Evolutionary conservation across 306 rosid genomes (phyloP).

Genomic region (Vigna angularis): DNA sequence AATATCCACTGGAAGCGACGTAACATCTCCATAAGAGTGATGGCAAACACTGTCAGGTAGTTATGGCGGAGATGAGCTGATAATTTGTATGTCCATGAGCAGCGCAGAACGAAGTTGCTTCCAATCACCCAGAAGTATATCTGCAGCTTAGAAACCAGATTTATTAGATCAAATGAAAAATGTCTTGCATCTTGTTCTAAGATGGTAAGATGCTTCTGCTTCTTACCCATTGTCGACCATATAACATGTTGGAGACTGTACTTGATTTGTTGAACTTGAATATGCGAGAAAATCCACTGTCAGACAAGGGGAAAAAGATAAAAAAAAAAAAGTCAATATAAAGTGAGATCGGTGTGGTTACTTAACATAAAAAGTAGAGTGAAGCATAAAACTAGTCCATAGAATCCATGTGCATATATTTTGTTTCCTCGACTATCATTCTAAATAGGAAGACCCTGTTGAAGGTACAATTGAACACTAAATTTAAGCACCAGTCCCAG

Average conservation of each 20-base stretch:
- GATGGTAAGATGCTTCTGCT: slow-evolving; percentile 13
- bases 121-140: slow-evolving; percentile 85
- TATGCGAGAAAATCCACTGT: slow-evolving; percentile 88
- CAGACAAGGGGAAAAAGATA: slow-evolving; percentile 37
- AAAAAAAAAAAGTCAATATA: slow-evolving; percentile 1
- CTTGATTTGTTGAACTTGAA: slow-evolving; percentile 82
- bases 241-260: slow-evolving; percentile 61
- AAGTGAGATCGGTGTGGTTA: background rate
- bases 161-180: slow-evolving; percentile 29
- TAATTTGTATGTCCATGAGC: slow-evolving; percentile 94
- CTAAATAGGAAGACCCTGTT: background rate
- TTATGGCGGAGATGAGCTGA: slow-evolving; percentile 98
- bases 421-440: too few relatives aligned
- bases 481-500: background rate
- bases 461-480: background rate
- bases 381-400: slow-evolving; percentile 22
- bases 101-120: slow-evolving; percentile 86
- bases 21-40: slow-evolving; percentile 79
- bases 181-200: background rate
- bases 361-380: slow-evolving; percentile 24
- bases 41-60: slow-evolving; percentile 81
- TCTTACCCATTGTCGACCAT: slow-evolving; percentile 84
- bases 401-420: background rate
- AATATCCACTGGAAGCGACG: slow-evolving; percentile 98
- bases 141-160: slow-evolving; percentile 55